Evolutionary conservation across 805 yeast species (phyloP).

Genomic region (Grigorovia yakushimaensis): DNA sequence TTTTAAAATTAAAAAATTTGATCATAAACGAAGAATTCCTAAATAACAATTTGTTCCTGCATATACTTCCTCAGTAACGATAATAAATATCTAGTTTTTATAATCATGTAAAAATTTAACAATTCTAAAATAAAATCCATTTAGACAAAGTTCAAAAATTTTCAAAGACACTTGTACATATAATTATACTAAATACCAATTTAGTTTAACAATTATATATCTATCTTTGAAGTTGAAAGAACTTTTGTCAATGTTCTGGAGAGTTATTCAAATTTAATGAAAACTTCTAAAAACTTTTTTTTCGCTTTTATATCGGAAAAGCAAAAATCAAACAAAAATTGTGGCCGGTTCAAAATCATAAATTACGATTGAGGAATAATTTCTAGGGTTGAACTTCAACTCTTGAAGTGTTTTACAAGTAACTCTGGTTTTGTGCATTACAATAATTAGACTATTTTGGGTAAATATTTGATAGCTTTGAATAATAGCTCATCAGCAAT

Average conservation of each 20-base stretch:
- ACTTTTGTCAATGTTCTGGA: not conserved
- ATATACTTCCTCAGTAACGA: conserved; percentile 60
- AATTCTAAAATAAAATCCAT: not conserved
- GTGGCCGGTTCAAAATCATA: not conserved
- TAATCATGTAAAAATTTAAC: conserved; percentile 10
- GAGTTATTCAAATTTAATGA: not conserved
- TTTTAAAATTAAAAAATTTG: conserved; percentile 9
- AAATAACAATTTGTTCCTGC: conserved; percentile 54
- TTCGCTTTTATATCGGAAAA: not conserved
- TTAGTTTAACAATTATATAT: not conserved
- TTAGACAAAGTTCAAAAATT: not conserved
- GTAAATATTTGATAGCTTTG: no score
- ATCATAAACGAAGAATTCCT: conserved; percentile 78
- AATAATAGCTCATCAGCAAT: no score
- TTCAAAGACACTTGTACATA: not conserved
- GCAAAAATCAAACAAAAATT: not conserved
- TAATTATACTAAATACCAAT: not conserved
- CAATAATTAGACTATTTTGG: no score
- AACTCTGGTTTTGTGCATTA: no score
- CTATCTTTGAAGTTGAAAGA: not conserved
- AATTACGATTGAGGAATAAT: not conserved
- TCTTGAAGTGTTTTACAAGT: no score
- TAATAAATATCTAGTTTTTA: conserved; percentile 28
- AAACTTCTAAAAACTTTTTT: not conserved
- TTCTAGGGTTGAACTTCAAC: not conserved